Evolutionary conservation across 2,329 filamentous ascomycete genomes (phyloP), one percentile per base, ranked within the genome.

Genomic region (Plenodomus tracheiphilus): DNA sequence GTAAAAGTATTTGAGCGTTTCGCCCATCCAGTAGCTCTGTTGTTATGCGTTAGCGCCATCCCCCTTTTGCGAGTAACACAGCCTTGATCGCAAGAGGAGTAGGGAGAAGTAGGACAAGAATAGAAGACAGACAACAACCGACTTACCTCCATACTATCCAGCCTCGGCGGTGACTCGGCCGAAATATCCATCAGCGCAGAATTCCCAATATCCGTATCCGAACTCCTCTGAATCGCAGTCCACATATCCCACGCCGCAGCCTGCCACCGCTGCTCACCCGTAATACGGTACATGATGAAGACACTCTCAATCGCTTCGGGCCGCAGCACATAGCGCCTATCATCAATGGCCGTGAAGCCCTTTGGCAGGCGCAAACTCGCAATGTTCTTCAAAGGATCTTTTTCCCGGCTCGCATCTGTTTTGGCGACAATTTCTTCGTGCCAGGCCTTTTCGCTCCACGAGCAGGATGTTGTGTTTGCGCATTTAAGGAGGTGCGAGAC

Each of bases 241-340:
- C 77, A 80, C 77, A 80, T 80, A 7, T 75, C 70, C 78, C 78
- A 80, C 2, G 76, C 78, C 1, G 68, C 70, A 4, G 76, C 75
- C 42, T 75, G 71, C 52, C 75, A 71, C 48, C 61, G 69, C 44
- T 73, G 73, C 51, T 83, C 77, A 11, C 82, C 82, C 1, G 82
- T 84, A 38, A 83, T 79, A 17, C 82, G 77, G 57, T 84, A 84
- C 65, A 85, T 70, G 55, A 84, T 74, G 64, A 85, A 85, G 2
- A 85, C 77, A n/a, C 78, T 81, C 62, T 85, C 82, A 38, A 85
- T 82, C 2, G 82, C 81, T 64, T 85, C 82, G 0, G 82, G 77
- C 7, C 78, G 68, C 9, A 81, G 70, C 20, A 78, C 72, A 46
- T 81, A 80, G 6, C 76, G 66, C 9, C 71, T 54, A 47, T 81